Conservation (phyloP, 208 protist species). For the Crithidia expoeki region DNA sequence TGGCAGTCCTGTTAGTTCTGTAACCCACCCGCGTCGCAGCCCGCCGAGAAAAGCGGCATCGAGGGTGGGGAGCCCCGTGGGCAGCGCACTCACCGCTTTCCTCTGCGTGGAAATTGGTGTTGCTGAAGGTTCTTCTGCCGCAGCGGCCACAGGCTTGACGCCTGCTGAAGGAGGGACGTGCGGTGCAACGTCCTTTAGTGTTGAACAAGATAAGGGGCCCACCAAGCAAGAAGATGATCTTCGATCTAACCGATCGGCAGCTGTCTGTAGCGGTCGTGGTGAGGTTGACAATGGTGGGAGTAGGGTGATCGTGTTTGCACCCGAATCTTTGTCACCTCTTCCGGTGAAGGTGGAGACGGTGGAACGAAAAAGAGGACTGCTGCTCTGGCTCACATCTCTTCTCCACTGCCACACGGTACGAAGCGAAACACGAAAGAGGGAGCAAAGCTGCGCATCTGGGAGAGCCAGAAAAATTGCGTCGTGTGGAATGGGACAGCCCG, state of each 20-base stretch:
- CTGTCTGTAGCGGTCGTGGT: too few relatives aligned
- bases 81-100: too few relatives aligned
- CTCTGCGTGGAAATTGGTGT: too few relatives aligned
- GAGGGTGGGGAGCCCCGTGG: conserved; percentile 50
- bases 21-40: conserved; percentile 48
- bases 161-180: too few relatives aligned
- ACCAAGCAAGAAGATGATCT: too few relatives aligned
- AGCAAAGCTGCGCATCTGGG: neutral
- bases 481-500: neutral
- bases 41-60: conserved; percentile 54
- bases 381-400: neutral
- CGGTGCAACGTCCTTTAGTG: too few relatives aligned
- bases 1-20: conserved; percentile 54
- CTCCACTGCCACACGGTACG: neutral
- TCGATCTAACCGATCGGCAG: too few relatives aligned
- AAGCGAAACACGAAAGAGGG: conserved; percentile 4
- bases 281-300: too few relatives aligned
- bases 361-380: neutral
- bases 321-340: neutral
- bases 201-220: too few relatives aligned
- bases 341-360: neutral
- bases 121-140: too few relatives aligned
- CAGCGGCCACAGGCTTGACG: too few relatives aligned
- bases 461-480: conserved; percentile 2
- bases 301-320: too few relatives aligned